Percentiles rank a stretch among this genome's conserved stretches.
Conservation (phyloP, 2,329 filamentous ascomycete species). For the Geoglossum cookeanum region DNA sequence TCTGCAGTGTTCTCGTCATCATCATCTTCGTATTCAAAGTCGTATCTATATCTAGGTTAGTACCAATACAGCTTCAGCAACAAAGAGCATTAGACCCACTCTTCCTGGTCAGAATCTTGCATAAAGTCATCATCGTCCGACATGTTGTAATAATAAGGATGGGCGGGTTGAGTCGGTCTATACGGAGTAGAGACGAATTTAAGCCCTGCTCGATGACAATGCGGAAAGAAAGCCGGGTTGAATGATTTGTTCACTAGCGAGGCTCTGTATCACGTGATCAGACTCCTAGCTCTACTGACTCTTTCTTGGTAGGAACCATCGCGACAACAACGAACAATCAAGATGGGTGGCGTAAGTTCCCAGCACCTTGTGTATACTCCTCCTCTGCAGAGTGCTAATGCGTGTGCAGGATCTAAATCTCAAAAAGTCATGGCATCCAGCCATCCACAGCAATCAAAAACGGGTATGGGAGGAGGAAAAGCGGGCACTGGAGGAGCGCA, state of each 20-base stretch:
- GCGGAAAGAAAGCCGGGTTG: not conserved
- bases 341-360: constrained; percentile 48
- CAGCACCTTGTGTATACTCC: too few species aligned
- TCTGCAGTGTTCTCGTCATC: constrained; percentile 77
- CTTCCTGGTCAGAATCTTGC: constrained; percentile 77
- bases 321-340: constrained; percentile 19
- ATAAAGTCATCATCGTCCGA: constrained; percentile 82
- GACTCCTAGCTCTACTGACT: not conserved
- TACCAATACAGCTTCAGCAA: constrained; percentile 1
- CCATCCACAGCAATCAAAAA: constrained; percentile 75
- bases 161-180: not conserved
- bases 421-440: constrained; percentile 84
- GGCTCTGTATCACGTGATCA: not conserved
- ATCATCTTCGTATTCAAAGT: constrained; percentile 94
- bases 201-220: too few species aligned
- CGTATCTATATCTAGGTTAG: constrained; percentile 41
- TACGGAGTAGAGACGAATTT: constrained; percentile 6
- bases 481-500: constrained; percentile 83
- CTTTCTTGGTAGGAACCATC: not conserved
- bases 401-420: constrained; percentile 56
- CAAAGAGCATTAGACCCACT: constrained; percentile 31
- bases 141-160: constrained; percentile 30
- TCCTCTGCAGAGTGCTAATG: not conserved
- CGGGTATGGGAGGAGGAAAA: constrained; percentile 84
- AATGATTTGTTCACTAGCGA: too few species aligned